Percentiles rank a stretch among this genome's conserved stretches.
These are phyloP conservation scores for Scenedesmus sp. DNA, from an alignment of 163 green algal genomes.

Conservation along the genomic window DNA sequence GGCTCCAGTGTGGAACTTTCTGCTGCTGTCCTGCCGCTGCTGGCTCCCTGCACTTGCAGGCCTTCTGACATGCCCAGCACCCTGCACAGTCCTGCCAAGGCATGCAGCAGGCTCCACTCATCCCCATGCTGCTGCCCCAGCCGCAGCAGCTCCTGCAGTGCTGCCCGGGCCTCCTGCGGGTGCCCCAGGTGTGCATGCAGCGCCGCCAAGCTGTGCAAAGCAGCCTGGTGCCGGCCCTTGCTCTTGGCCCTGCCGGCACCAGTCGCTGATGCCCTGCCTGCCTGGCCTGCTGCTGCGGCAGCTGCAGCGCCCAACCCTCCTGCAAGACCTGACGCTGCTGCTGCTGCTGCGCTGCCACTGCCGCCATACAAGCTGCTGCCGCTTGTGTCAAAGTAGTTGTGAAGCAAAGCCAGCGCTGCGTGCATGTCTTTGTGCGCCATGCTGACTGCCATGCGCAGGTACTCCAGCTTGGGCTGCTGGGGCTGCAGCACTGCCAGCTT, in stretches of 20 bases:
- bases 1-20: not conserved
- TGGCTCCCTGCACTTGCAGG: constrained; percentile 6
- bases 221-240: constrained; percentile 19
- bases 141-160: constrained; percentile 39
- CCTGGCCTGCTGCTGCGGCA: not conserved
- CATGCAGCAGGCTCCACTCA: constrained; percentile 45
- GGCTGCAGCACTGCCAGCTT: not conserved
- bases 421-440: constrained; percentile 18
- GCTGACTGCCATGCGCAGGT: constrained; percentile 9
- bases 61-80: constrained; percentile 48
- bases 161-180: not conserved
- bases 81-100: constrained; percentile 30
- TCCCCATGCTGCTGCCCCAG: constrained; percentile 49
- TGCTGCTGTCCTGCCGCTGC: not conserved
- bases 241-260: constrained; percentile 8
- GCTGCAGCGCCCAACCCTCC: not conserved
- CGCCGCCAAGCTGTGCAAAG: constrained; percentile 28
- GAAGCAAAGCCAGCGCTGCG: constrained; percentile 26
- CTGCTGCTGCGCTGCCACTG: constrained; percentile 8
- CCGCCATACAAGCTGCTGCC: not conserved
- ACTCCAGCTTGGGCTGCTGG: constrained; percentile 42
- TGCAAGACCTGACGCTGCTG: constrained; percentile 12
- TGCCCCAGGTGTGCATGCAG: constrained; percentile 38
- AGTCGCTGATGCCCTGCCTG: not conserved
- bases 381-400: constrained; percentile 44